phyloP scores from a whole-genome alignment of 2,329 filamentous ascomycete genomes.

The Cordyceps tenuipes region DNA sequence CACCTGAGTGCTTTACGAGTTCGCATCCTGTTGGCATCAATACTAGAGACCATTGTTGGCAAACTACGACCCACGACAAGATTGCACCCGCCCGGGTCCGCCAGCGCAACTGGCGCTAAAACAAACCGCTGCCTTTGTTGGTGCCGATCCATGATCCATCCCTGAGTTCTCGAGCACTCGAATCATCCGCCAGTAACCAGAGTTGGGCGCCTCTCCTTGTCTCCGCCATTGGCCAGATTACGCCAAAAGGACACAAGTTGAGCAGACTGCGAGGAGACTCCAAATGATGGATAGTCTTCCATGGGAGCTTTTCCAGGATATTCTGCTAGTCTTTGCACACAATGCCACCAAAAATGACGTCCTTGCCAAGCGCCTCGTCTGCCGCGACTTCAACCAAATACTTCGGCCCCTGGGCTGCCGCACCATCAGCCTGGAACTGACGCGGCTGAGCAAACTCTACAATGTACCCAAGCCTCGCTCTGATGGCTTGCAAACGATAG shows the following conservation, averaged over 20 bases:
- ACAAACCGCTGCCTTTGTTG: background rate
- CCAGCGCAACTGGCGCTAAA: background rate
- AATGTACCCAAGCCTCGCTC: conserved; percentile 25
- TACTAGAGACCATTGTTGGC: background rate
- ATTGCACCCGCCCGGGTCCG: background rate
- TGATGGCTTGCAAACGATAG: conserved; percentile 37
- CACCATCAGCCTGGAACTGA: conserved; percentile 43
- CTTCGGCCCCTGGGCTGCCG: conserved; percentile 38
- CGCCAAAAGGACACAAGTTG: background rate
- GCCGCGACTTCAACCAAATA: conserved; percentile 38
- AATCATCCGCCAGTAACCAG: background rate
- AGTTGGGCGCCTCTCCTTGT: background rate
- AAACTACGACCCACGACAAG: background rate
- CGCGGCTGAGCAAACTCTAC: conserved; percentile 34
- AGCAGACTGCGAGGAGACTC: background rate
- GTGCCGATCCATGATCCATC: background rate
- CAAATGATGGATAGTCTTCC: conserved; percentile 37
- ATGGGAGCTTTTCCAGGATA: conserved; percentile 37
- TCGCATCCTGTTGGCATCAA: background rate
- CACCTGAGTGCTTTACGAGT: background rate
- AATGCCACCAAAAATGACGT: conserved; percentile 36
- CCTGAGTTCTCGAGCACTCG: background rate
- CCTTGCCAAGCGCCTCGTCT: conserved; percentile 39
- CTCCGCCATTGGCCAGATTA: background rate
- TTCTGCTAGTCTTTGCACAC: conserved; percentile 35